Evolutionary conservation across 2,329 filamentous ascomycete species (phyloP).

Genomic region (Rosellinia necatrix): DNA sequence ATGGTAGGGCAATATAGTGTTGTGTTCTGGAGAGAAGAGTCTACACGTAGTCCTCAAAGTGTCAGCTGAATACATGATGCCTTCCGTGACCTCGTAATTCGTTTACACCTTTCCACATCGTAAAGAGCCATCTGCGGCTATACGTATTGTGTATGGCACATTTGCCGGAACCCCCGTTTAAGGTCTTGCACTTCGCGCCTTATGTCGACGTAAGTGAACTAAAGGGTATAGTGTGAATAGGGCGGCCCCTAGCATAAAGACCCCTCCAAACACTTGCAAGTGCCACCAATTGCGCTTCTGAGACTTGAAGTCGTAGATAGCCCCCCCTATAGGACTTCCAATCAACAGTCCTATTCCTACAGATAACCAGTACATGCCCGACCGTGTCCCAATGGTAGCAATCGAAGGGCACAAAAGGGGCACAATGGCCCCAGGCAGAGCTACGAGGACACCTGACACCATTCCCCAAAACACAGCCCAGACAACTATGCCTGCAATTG

Average conservation of each 20-base stretch:
- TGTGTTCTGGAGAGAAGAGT: no score
- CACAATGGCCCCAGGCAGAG: not conserved
- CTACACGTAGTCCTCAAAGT: no score
- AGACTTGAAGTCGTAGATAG: not conserved
- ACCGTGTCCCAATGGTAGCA: not conserved
- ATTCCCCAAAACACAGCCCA: not conserved
- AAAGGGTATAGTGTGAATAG: not conserved
- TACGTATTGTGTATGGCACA: no score
- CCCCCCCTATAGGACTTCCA: not conserved
- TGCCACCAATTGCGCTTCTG: not conserved
- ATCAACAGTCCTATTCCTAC: not conserved
- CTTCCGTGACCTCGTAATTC: no score
- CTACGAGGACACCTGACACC: not conserved
- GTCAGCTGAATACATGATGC: no score
- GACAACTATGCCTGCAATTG: not conserved
- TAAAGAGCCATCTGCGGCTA: no score
- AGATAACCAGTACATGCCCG: not conserved
- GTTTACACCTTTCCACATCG: no score
- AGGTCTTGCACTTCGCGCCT: no score
- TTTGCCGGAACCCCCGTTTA: no score
- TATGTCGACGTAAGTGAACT: not conserved
- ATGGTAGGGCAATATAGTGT: no score
- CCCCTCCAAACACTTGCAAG: not conserved
- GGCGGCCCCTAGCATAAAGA: not conserved
- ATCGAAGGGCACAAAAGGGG: not conserved